phyloP scores from a whole-genome alignment of 1,284 basidiomycete species.

The Ceratobasidium sp. region DNA sequence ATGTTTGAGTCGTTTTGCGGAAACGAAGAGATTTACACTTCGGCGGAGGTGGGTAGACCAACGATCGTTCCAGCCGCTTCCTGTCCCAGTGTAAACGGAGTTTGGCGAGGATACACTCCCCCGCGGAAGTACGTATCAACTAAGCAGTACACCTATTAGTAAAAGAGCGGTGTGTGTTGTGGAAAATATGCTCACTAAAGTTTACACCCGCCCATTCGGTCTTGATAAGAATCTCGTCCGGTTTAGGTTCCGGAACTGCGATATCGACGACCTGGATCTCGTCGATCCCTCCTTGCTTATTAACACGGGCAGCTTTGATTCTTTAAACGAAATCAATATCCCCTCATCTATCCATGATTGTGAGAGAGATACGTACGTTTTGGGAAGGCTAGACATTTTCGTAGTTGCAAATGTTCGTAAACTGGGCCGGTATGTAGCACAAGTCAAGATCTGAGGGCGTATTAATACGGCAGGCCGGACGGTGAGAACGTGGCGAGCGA shows the following conservation, averaged over 20 bases:
- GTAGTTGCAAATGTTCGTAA: background rate
- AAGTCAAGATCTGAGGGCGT: background rate
- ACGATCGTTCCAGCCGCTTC: constrained; percentile 85
- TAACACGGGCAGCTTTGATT: constrained; percentile 66
- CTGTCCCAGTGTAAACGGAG: constrained; percentile 82
- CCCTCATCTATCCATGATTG: no score
- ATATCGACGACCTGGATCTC: constrained; percentile 78
- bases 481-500: constrained; percentile 9
- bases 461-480: background rate
- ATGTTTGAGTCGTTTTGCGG: constrained; percentile 31
- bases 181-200: constrained; percentile 66
- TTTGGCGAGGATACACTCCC: constrained; percentile 57
- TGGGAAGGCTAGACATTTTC: constrained; percentile 30
- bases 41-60: constrained; percentile 69
- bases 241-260: constrained; percentile 72
- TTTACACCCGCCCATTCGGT: constrained; percentile 86
- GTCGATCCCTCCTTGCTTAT: constrained; percentile 78
- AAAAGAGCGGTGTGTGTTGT: no score
- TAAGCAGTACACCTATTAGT: no score
- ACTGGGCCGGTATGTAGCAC: background rate
- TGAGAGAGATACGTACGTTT: constrained; percentile 19
- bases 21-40: constrained; percentile 28
- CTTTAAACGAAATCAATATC: no score
- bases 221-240: constrained; percentile 84
- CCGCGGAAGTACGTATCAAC: constrained; percentile 81